Evolutionary conservation across 768 basidiomycete species (phyloP).

Genomic region (Rhodotorula graminis): DNA sequence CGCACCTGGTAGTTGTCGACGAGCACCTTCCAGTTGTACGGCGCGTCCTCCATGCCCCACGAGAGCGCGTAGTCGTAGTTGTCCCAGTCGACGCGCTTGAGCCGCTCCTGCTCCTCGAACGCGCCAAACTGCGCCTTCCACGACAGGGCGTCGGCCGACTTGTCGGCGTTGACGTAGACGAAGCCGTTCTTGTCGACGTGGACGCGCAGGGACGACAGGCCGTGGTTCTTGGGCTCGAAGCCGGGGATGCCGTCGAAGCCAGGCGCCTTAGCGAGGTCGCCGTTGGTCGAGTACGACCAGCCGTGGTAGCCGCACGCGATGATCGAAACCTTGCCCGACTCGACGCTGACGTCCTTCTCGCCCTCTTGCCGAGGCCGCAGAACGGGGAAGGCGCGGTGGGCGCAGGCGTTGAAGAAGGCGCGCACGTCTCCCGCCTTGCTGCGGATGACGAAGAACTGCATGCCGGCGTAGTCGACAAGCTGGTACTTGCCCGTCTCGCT

Average conservation of each 20-base stretch:
- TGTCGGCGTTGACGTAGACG: slow-evolving; percentile 3
- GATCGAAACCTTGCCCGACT: too few relatives aligned
- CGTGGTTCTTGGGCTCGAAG: neutral
- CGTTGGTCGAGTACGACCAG: too few relatives aligned
- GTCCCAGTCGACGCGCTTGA: neutral
- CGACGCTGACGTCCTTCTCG: too few relatives aligned
- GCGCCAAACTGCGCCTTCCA: neutral
- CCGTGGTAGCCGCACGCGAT: too few relatives aligned
- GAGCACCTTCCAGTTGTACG: slow-evolving; percentile 2
- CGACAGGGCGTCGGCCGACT: too few relatives aligned
- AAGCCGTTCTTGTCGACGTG: slow-evolving; percentile 5
- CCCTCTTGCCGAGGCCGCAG: too few relatives aligned
- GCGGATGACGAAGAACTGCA: too few relatives aligned
- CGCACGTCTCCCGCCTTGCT: too few relatives aligned
- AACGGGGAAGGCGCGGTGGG: too few relatives aligned
- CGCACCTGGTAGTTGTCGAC: neutral
- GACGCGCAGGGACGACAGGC: neutral
- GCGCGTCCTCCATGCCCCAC: neutral
- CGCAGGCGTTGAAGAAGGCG: too few relatives aligned
- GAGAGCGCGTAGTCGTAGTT: neutral
- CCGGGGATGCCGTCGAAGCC: neutral
- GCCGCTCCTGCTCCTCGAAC: slow-evolving; percentile 2
- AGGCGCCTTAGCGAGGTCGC: neutral
- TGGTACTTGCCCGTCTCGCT: too few relatives aligned
- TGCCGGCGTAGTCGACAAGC: too few relatives aligned